Conservation (phyloP, 1,284 basidiomycete genomes). For the Mixia osmundae region DNA sequence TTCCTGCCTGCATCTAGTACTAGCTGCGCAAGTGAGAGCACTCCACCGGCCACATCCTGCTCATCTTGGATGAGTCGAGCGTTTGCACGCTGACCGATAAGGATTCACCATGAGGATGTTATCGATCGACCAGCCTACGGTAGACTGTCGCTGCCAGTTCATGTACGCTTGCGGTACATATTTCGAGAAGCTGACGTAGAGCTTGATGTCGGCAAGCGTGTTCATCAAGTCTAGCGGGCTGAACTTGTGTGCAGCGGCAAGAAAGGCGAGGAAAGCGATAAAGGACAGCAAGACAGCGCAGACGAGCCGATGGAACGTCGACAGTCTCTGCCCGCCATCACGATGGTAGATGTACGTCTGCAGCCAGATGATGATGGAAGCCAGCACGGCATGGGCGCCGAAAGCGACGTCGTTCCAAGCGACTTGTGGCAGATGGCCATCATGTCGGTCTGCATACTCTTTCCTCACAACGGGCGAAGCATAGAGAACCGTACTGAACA, state of each 20-base stretch:
- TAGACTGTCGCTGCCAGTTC: constrained; percentile 20
- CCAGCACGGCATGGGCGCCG: constrained; percentile 22
- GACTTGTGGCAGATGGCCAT: constrained; percentile 24
- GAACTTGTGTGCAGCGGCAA: constrained; percentile 25
- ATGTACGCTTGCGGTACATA: constrained; percentile 20
- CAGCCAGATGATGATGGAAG: constrained; percentile 13
- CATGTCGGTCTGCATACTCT: constrained; percentile 23
- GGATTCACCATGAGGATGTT: constrained; percentile 20
- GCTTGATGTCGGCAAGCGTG: constrained; percentile 21
- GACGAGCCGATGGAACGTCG: background rate
- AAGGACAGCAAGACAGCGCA: constrained; percentile 11
- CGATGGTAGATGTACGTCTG: background rate
- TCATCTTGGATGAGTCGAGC: background rate
- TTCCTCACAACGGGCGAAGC: constrained; percentile 20
- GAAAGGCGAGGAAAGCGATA: constrained; percentile 28
- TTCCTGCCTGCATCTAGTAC: constrained; percentile 11
- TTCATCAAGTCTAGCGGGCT: constrained; percentile 17
- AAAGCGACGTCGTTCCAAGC: constrained; percentile 25
- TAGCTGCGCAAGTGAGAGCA: constrained; percentile 17
- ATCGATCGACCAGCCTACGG: constrained; percentile 23
- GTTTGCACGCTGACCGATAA: background rate
- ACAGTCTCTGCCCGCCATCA: background rate
- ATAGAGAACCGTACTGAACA: constrained; percentile 22
- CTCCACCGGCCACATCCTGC: constrained; percentile 21
- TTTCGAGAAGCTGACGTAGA: constrained; percentile 22